Base-by-base conservation (phyloP, 495 filamentous ascomycete species). In the Aspergillus affinis region DNA sequence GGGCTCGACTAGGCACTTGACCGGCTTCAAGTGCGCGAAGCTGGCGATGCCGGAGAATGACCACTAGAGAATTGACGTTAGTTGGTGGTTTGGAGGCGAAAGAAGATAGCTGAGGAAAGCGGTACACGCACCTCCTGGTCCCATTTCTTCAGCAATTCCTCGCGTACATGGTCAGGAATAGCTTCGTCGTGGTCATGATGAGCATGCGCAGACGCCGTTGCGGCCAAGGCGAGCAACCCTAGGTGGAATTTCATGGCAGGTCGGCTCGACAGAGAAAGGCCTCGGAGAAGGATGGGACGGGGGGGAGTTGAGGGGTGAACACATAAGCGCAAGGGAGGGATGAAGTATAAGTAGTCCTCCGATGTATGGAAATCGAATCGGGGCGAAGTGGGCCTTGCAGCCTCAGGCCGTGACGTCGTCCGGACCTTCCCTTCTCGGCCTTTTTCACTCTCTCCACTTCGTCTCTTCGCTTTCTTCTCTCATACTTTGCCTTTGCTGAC, bases 11-110 rank as follows among this genome's bases (percentile, higher is more conserved):
- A 94, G 78, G 65, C 90, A 94, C 55, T 88, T 90, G 54, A 86
- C 79, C 61, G 92, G 82, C 58, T 83, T 81, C 18, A 93, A 78
- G 66, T 94, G 91, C 46, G 89, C 91, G 72, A 93, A 96, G 41
- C 87, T 88, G 45, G 84, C 85, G 47, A 93, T 88, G 61, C 91
- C 91, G 6, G 86, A 84, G 73, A 91, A 96, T 6, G 80, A 82
- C 84, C 84, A 91, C 88, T 92, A 26, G 26, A 58, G 19, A 57
- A 51, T 56, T 29, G 44, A 15, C 36, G 6, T 41, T 41, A 41
- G 36, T 13, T 41, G 3, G 36, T 26, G 23, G 4, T 26, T 26
- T 2, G 23, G 23, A 4, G 23, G 2, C 2, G 4, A 26, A 26
- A 26, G 23, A 26, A 26, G 36, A 15, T 4, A 41, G 36, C 36